Evolutionary conservation across 1,284 basidiomycete genomes (phyloP).

Genomic region (Austroboletus niveus): DNA sequence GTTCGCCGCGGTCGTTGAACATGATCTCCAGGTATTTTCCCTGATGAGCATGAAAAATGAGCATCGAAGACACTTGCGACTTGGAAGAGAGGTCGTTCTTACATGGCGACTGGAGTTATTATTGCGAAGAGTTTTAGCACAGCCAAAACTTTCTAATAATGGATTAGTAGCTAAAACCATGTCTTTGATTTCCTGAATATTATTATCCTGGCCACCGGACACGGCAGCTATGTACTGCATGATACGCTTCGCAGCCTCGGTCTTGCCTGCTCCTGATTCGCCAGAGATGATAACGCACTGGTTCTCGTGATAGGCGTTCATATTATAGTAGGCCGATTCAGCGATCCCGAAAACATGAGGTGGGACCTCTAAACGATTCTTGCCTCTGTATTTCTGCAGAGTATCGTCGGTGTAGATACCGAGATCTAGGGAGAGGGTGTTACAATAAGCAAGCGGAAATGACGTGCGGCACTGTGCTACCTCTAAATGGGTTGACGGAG

Average conservation of each 20-base stretch:
- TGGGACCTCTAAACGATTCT: conserved; percentile 97
- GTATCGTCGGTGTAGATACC: conserved; percentile 96
- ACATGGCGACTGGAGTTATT: conserved; percentile 99
- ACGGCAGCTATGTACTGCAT: conserved; percentile 99
- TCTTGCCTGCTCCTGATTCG: conserved; percentile 97
- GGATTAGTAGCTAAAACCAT: conserved; percentile 99
- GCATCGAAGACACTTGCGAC: conserved; percentile 2
- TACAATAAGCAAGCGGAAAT: not conserved
- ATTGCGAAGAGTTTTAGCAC: conserved; percentile 97
- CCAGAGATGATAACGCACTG: conserved; percentile 99
- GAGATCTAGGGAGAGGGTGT: conserved; percentile 57
- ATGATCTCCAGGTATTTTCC: conserved; percentile 99
- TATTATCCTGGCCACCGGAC: conserved; percentile 79
- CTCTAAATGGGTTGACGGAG: conserved; percentile 97
- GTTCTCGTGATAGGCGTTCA: conserved; percentile 99
- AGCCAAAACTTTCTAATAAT: conserved; percentile 96
- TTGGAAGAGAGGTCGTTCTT: conserved; percentile 34
- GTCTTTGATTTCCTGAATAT: conserved; percentile 97
- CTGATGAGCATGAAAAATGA: conserved; percentile 39
- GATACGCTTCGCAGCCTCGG: conserved; percentile 96
- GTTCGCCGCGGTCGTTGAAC: conserved; percentile 93
- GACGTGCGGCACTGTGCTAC: conserved; percentile 44
- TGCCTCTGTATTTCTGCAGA: conserved; percentile 87
- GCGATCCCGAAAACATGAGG: conserved; percentile 99
- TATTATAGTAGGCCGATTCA: conserved; percentile 97